These are phyloP conservation scores for Apiospora kogelbergensis DNA, from an alignment of 2,329 filamentous ascomycete genomes.

Conservation along the genomic window DNA sequence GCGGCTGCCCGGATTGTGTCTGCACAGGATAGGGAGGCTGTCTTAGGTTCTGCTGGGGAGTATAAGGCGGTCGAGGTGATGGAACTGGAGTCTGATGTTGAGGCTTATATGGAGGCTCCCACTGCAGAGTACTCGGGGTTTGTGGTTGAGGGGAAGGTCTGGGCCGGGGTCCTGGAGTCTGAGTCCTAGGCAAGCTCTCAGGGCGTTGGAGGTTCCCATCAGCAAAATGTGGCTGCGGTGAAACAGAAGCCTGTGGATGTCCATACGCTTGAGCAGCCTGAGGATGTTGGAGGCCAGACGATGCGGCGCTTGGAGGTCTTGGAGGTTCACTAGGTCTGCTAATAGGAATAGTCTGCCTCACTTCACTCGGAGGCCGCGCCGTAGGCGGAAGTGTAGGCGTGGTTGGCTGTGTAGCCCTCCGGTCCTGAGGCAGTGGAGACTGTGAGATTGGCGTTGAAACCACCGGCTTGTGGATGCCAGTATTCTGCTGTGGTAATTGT, in stretches of 20 bases:
- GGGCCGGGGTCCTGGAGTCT: slow-evolving; percentile 26
- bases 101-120: slow-evolving; percentile 42
- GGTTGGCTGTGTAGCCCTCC: slow-evolving; percentile 22
- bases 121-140: slow-evolving; percentile 35
- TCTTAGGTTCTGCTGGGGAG: slow-evolving; percentile 22
- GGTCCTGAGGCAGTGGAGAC: slow-evolving; percentile 24
- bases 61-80: slow-evolving; percentile 29
- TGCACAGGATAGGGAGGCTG: slow-evolving; percentile 26
- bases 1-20: slow-evolving; percentile 13
- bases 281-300: slow-evolving; percentile 40
- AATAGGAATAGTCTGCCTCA: slow-evolving; percentile 24
- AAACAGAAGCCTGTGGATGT: slow-evolving; percentile 26
- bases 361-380: slow-evolving; percentile 22
- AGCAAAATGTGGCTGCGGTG: background rate
- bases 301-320: slow-evolving; percentile 21
- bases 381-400: slow-evolving; percentile 24
- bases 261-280: slow-evolving; percentile 33
- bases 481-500: background rate
- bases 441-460: slow-evolving; percentile 15
- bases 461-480: slow-evolving; percentile 11
- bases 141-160: slow-evolving; percentile 25
- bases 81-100: slow-evolving; percentile 33
- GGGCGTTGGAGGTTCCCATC: slow-evolving; percentile 30
- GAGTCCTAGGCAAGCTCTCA: slow-evolving; percentile 30
- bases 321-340: slow-evolving; percentile 22